phyloP scores from a whole-genome alignment of 129 eudicot genomes.

The carrot (Daucus carota) region DNA sequence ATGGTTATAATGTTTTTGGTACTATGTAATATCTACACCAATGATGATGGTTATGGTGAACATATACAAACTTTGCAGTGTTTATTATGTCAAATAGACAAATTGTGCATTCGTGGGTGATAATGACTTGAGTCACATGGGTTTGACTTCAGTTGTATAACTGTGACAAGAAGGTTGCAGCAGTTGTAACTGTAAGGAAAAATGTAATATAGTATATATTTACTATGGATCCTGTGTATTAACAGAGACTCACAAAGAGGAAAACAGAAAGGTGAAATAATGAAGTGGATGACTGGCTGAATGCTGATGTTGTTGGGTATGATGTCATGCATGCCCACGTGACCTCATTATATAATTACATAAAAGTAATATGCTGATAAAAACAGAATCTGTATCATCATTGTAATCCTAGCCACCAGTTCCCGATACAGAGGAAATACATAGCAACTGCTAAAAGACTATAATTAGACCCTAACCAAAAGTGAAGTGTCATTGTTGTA shows the following conservation, averaged over 20 bases:
- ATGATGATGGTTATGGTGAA: background rate
- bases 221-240: background rate
- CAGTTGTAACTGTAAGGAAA: background rate
- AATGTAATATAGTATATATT: background rate
- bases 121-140: background rate
- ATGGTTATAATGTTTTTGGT: background rate
- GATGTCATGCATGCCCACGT: background rate
- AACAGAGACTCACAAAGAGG: background rate
- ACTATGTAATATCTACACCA: background rate
- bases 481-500: constrained; percentile 11
- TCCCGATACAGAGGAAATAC: background rate
- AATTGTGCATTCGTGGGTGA: background rate
- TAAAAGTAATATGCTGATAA: background rate
- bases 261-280: background rate
- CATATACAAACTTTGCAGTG: background rate
- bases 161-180: background rate
- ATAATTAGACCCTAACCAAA: background rate
- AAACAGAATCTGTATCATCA: background rate
- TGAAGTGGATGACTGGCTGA: background rate
- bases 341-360: background rate
- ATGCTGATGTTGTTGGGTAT: background rate
- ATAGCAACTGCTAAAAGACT: background rate
- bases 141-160: background rate
- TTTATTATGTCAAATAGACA: background rate
- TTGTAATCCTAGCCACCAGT: background rate